Conservation (phyloP, 83 land plant species). For the Isoetes engelmannii region DNA sequence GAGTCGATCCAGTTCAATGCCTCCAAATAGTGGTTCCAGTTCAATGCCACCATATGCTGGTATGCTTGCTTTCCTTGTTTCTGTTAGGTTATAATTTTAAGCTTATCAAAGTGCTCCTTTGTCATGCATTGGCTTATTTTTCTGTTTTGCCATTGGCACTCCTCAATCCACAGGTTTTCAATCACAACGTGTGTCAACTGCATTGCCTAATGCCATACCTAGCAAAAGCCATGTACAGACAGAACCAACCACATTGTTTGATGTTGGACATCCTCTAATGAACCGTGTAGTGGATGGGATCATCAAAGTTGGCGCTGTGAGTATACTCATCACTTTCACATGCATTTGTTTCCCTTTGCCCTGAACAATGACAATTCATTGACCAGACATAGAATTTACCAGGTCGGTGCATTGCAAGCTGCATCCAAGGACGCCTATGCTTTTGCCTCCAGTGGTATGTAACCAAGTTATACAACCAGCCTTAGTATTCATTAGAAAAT, state of each 20-base stretch:
- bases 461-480: background rate
- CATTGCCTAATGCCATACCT: no score
- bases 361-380: background rate
- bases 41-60: no score
- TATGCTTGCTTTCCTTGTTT: no score
- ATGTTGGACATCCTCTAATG: background rate
- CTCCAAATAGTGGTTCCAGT: no score
- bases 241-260: background rate
- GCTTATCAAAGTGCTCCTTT: no score
- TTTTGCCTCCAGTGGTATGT: background rate
- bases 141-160: no score
- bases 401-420: constrained; percentile 10
- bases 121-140: no score
- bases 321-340: background rate
- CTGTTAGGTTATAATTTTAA: no score
- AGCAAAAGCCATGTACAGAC: no score
- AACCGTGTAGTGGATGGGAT: constrained; percentile 11
- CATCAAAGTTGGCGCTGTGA: constrained; percentile 10
- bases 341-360: background rate
- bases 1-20: no score
- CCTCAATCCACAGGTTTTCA: no score
- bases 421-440: constrained; percentile 8
- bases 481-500: background rate
- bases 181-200: no score
- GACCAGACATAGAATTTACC: background rate